These are phyloP conservation scores for Pseudogymnoascus sp. DNA, from an alignment of 2,329 filamentous ascomycete genomes.

Conservation along the genomic window DNA sequence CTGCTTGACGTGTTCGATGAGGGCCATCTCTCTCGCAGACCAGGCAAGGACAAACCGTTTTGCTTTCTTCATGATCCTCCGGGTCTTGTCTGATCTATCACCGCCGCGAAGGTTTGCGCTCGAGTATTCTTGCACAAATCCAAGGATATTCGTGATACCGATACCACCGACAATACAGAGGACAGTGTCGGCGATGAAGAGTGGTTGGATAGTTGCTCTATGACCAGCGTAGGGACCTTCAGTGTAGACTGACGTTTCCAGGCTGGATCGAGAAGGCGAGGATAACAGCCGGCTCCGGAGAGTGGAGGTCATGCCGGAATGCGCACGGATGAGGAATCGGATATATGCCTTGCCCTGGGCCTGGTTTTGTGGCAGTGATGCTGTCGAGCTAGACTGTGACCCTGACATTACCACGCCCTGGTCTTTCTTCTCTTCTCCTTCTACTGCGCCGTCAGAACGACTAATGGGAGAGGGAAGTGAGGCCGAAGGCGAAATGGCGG, in stretches of 20 bases:
- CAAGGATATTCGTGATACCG: neutral
- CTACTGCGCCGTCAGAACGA: neutral
- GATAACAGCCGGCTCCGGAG: neutral
- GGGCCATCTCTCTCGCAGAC: slow-evolving; percentile 20
- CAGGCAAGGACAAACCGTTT: slow-evolving; percentile 22
- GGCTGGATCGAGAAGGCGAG: neutral
- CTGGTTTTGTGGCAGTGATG: neutral
- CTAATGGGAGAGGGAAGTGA: neutral
- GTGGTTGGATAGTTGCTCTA: neutral
- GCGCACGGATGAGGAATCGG: neutral
- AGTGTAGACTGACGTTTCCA: neutral
- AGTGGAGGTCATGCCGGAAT: neutral
- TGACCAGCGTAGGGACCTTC: neutral
- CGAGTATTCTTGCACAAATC: slow-evolving; percentile 18
- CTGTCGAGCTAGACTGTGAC: neutral
- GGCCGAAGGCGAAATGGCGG: neutral
- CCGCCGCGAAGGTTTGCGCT: slow-evolving; percentile 1
- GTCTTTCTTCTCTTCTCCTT: neutral
- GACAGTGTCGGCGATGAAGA: neutral
- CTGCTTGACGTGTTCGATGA: slow-evolving; percentile 20
- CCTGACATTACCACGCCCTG: neutral
- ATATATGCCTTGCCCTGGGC: neutral
- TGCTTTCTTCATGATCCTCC: slow-evolving; percentile 17
- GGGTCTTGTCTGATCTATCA: neutral
- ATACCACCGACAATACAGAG: neutral